These are phyloP conservation scores for Raphanus hybrid DNA, from an alignment of 441 rosid genomes.

Conservation along the genomic window DNA sequence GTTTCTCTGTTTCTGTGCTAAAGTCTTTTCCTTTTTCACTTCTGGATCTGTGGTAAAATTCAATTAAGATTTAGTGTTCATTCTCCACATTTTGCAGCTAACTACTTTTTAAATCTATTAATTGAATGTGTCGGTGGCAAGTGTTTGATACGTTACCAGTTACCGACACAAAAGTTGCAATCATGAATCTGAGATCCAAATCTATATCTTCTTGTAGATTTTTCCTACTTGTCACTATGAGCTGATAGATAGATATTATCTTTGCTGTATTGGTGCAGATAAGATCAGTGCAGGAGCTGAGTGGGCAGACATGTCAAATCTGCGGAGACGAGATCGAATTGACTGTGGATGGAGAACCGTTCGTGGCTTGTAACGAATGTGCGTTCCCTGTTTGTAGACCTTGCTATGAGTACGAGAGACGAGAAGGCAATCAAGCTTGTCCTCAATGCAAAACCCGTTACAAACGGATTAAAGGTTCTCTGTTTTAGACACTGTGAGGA, in stretches of 20 bases:
- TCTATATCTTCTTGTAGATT: too few relatives aligned
- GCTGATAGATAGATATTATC: too few relatives aligned
- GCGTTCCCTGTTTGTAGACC: slow-evolving; percentile 92
- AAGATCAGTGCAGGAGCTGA: slow-evolving; percentile 74
- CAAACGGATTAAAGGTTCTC: slow-evolving; percentile 80
- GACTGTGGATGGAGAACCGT: slow-evolving; percentile 70
- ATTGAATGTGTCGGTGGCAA: too few relatives aligned
- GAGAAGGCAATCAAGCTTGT: slow-evolving; percentile 84
- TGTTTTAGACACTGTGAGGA: not conserved
- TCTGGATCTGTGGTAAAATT: slow-evolving; percentile 39
- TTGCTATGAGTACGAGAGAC: slow-evolving; percentile 89
- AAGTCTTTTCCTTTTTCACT: slow-evolving; percentile 29
- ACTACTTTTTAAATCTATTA: too few relatives aligned
- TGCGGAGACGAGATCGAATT: slow-evolving; percentile 82
- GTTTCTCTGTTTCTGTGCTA: slow-evolving; percentile 34
- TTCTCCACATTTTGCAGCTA: not conserved
- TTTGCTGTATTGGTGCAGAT: slow-evolving; percentile 48
- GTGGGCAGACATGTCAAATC: slow-evolving; percentile 78
- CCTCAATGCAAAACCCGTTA: slow-evolving; percentile 88
- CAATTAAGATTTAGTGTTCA: slow-evolving; percentile 32
- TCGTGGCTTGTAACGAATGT: slow-evolving; percentile 94
- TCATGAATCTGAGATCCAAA: too few relatives aligned
- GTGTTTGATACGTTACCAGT: too few relatives aligned
- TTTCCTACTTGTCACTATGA: too few relatives aligned
- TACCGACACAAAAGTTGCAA: too few relatives aligned